Conservation (phyloP, 768 basidiomycete genomes). For the Sistotremastrum suecicum region DNA sequence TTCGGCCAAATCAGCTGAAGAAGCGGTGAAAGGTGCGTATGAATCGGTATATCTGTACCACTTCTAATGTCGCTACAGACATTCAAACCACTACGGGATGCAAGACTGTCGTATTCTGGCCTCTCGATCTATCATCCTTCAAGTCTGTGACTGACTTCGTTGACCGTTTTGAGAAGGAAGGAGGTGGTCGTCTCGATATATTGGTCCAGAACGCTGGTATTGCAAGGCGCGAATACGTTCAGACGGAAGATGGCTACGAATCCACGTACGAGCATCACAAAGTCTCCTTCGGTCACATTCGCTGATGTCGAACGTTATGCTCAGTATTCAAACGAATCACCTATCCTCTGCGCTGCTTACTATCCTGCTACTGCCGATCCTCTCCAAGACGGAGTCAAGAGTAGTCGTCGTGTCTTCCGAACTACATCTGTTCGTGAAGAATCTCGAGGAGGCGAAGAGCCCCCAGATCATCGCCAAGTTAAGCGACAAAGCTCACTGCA, state of each 20-base stretch:
- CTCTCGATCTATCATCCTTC: conserved; percentile 29
- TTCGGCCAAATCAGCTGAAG: conserved; percentile 15
- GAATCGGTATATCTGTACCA: not conserved
- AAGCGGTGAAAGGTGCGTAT: conserved; percentile 21
- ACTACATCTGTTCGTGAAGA: conserved; percentile 9
- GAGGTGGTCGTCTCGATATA: conserved; percentile 21
- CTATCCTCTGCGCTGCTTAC: conserved; percentile 18
- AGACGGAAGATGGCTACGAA: conserved; percentile 34
- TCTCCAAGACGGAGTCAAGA: conserved; percentile 8
- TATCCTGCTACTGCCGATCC: conserved; percentile 18
- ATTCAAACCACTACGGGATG: conserved; percentile 16
- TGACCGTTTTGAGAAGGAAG: conserved; percentile 16
- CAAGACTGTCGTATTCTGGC: conserved; percentile 22
- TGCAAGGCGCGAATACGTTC: conserved; percentile 3
- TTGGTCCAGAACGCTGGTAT: conserved; percentile 31
- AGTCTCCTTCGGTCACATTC: not conserved
- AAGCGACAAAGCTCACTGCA: conserved; percentile 10
- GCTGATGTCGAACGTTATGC: not conserved
- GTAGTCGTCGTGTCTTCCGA: conserved; percentile 21
- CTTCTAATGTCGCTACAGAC: not conserved
- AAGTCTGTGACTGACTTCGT: conserved; percentile 26
- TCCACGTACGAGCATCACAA: conserved; percentile 13
- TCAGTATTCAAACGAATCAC: conserved; percentile 23
- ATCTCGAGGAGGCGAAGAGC: conserved; percentile 10
- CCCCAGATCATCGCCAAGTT: conserved; percentile 15